Percentiles rank a stretch among this genome's conserved stretches.
These are phyloP conservation scores for Hortiboletus campestris DNA, from an alignment of 768 basidiomycete genomes.

Conservation along the genomic window DNA sequence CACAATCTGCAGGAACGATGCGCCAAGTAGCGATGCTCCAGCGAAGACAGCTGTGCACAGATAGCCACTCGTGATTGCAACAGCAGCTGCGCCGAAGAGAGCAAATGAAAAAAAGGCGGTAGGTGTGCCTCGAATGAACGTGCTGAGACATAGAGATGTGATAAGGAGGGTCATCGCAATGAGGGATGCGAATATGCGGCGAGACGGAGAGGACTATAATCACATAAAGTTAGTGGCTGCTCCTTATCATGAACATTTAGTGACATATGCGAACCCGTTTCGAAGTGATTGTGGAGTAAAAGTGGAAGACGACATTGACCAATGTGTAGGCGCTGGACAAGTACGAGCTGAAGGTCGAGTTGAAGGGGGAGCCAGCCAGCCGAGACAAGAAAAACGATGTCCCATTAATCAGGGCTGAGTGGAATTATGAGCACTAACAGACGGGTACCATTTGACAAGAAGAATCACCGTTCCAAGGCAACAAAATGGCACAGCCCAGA, in stretches of 20 bases:
- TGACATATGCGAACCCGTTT: conserved; percentile 51
- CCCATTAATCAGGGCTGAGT: conserved; percentile 78
- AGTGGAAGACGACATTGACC: conserved; percentile 66
- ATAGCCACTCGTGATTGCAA: conserved; percentile 67
- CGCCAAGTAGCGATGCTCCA: conserved; percentile 79
- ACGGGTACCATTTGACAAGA: neutral
- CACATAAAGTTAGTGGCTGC: conserved; percentile 1
- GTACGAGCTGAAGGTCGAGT: conserved; percentile 62
- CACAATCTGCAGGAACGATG: conserved; percentile 65
- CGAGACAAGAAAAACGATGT: conserved; percentile 78
- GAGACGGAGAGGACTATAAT: conserved; percentile 57
- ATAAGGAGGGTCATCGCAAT: conserved; percentile 52
- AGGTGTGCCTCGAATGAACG: conserved; percentile 53
- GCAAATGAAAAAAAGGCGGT: conserved; percentile 64
- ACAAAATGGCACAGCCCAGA: conserved; percentile 73
- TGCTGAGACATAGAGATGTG: conserved; percentile 62
- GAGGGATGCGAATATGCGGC: conserved; percentile 52
- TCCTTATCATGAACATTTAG: neutral
- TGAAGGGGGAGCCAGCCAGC: conserved; percentile 56
- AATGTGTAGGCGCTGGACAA: conserved; percentile 62
- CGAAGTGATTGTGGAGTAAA: conserved; percentile 68
- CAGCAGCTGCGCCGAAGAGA: conserved; percentile 54
- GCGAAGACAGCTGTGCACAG: conserved; percentile 77
- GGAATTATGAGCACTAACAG: conserved; percentile 1
- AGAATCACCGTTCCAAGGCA: conserved; percentile 86